Conservation (phyloP, 202 grass and related monocot genomes). For the Setaria viridis region DNA sequence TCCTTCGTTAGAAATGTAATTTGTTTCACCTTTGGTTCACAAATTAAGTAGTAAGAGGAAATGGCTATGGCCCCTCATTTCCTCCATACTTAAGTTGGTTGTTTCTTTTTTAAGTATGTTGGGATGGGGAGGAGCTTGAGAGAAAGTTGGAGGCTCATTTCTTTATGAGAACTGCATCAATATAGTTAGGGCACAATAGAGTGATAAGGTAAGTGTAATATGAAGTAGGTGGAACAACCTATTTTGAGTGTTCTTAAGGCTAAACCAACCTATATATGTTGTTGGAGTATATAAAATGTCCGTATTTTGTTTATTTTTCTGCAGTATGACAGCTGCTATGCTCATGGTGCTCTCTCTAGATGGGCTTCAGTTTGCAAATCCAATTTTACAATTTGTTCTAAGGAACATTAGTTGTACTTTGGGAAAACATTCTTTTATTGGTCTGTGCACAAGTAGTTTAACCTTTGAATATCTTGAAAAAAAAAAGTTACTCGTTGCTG, state of each 20-base stretch:
- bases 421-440: background rate
- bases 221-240: background rate
- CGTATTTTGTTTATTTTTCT: conserved; percentile 6
- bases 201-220: too few species aligned
- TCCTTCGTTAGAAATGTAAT: background rate
- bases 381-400: background rate
- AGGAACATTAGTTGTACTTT: background rate
- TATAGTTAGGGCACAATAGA: background rate
- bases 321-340: background rate
- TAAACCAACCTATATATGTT: background rate
- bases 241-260: background rate
- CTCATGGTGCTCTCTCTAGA: background rate
- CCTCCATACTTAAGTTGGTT: background rate
- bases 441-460: background rate
- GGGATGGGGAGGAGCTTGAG: background rate
- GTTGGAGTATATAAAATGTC: background rate
- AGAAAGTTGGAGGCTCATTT: conserved; percentile 17
- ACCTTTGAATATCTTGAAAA: conserved; percentile 11
- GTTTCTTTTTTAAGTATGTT: background rate
- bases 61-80: background rate
- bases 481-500: background rate
- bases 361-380: background rate
- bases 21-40: conserved; percentile 4
- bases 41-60: conserved; percentile 6
- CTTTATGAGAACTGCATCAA: background rate